Conservation (phyloP, 306 rosid genomes). For the Gastrolobium bilobum region DNA sequence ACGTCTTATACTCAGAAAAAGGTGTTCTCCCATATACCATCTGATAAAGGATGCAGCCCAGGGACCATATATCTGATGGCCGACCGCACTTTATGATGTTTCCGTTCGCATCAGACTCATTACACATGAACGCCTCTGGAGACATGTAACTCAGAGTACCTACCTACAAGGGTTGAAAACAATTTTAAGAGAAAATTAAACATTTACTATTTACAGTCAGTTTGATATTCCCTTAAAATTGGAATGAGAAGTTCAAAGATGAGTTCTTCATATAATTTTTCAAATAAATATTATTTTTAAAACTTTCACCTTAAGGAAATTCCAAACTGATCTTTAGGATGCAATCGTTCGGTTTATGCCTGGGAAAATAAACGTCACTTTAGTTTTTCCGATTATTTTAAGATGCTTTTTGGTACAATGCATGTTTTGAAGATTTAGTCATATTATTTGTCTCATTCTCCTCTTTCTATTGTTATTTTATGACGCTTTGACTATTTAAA, state of each 20-base stretch:
- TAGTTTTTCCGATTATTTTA: neutral
- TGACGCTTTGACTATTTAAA: neutral
- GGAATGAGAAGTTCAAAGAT: neutral
- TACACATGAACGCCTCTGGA: conserved; percentile 95
- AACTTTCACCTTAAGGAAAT: neutral
- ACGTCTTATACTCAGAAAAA: conserved; percentile 85
- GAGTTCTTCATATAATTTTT: neutral
- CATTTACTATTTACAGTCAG: neutral
- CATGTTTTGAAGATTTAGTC: too few relatives aligned
- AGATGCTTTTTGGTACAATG: too few relatives aligned
- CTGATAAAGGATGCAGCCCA: conserved; percentile 95
- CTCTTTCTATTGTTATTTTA: too few relatives aligned
- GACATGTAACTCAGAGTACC: conserved; percentile 96
- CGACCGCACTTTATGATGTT: conserved; percentile 89
- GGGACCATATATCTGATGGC: conserved; percentile 92
- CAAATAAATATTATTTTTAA: neutral
- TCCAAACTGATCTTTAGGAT: neutral
- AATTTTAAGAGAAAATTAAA: neutral
- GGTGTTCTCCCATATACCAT: conserved; percentile 94
- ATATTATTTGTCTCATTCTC: too few relatives aligned
- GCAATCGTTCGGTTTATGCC: neutral
- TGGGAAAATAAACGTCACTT: neutral
- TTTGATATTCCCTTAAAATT: neutral
- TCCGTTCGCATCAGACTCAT: conserved; percentile 87
- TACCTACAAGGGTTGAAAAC: conserved; percentile 58